Evolutionary conservation across 139 green algal genomes (phyloP).

Genomic region (Chlamydomonas incerta): DNA sequence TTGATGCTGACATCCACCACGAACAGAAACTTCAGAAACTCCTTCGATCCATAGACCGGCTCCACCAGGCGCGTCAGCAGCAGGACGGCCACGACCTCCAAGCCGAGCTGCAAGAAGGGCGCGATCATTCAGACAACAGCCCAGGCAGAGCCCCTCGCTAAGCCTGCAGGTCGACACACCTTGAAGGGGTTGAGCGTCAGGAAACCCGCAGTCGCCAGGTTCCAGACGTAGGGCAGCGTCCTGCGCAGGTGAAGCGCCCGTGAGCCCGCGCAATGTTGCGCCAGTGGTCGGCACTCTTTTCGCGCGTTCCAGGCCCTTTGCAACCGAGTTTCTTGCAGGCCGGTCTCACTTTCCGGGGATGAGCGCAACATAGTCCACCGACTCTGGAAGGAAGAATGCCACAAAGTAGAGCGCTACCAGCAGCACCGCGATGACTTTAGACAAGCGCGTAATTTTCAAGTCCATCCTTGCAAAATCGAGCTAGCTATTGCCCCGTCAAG

Average conservation of each 20-base stretch:
- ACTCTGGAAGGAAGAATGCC: conserved; percentile 46
- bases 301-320: neutral
- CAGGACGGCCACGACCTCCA: conserved; percentile 71
- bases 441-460: conserved; percentile 49
- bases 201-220: conserved; percentile 65
- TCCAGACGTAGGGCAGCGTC: conserved; percentile 71
- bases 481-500: neutral
- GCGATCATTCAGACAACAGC: no score
- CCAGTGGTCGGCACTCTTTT: neutral
- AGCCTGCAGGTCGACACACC: conserved; percentile 23
- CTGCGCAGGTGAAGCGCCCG: neutral
- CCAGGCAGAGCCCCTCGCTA: no score
- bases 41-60: conserved; percentile 84
- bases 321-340: neutral
- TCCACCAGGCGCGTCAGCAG: conserved; percentile 84
- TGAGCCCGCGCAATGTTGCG: no score
- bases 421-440: conserved; percentile 56
- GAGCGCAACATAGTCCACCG: conserved; percentile 58
- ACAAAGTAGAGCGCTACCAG: conserved; percentile 51
- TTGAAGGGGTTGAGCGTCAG: conserved; percentile 58
- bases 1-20: conserved; percentile 63
- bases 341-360: conserved; percentile 62
- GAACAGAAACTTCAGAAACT: conserved; percentile 86
- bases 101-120: conserved; percentile 66
- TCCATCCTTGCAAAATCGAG: neutral